A percentile compares a stretch with the other conserved stretches of the same genome.
These are phyloP conservation scores for Candida quercuum DNA, from an alignment of 805 yeast genomes.

Conservation along the genomic window DNA sequence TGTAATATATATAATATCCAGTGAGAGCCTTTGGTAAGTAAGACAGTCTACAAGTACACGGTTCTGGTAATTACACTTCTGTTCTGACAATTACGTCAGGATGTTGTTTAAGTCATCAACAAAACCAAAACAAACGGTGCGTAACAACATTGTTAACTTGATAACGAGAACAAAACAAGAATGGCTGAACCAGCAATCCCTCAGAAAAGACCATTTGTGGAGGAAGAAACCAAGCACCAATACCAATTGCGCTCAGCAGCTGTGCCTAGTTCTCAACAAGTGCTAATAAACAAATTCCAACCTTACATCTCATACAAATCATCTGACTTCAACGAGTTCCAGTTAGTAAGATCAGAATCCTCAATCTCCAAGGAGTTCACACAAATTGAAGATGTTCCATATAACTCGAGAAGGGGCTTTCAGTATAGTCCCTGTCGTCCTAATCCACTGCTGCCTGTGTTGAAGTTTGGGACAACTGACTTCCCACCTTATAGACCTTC, in stretches of 20 bases:
- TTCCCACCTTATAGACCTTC: conserved; percentile 58
- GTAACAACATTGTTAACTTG: too few relatives aligned
- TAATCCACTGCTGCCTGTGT: conserved; percentile 48
- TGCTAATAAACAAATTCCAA: conserved; percentile 16
- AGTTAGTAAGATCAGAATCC: conserved; percentile 3
- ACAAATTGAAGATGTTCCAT: conserved; percentile 71
- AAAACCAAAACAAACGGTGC: background rate
- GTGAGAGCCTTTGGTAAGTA: too few relatives aligned
- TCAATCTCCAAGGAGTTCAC: conserved; percentile 25
- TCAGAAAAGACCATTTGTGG: conserved; percentile 2
- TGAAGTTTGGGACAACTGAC: conserved; percentile 69
- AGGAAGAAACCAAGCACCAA: conserved; percentile 2
- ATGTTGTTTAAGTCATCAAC: background rate
- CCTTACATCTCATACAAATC: conserved; percentile 20
- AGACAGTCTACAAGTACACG: too few relatives aligned
- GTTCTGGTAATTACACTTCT: too few relatives aligned
- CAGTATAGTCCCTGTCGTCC: conserved; percentile 78
- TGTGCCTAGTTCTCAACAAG: background rate
- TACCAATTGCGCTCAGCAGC: conserved; percentile 2
- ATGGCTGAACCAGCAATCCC: conserved; percentile 6
- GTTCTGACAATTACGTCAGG: too few relatives aligned
- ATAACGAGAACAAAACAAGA: background rate
- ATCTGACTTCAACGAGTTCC: conserved; percentile 15
- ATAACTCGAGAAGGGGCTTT: conserved; percentile 67
- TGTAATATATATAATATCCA: too few relatives aligned